Evolutionary conservation across 768 basidiomycete genomes (phyloP), one percentile per base, ranked within the genome.

Genomic region (Amanita exitialis): DNA sequence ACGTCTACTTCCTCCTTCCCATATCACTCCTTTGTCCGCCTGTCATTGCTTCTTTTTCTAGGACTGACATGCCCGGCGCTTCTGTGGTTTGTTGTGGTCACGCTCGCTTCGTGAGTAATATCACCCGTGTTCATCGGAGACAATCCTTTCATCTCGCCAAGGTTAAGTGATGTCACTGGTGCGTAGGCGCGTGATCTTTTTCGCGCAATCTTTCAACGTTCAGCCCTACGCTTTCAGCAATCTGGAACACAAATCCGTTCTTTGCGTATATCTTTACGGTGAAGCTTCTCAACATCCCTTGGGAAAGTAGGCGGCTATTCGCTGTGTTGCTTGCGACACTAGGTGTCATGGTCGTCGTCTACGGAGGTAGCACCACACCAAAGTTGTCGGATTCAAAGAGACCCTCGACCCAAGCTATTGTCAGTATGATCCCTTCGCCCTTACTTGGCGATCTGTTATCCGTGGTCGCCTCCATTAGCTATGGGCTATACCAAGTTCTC

Each of bases 201-300:
- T 27, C 34, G n/a, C 37, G 35, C 27, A 4, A 41, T 38, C n/a
- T 49, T 57, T 64, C 51, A 57, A 21, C 23, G 36, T n/a, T 37
- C 12, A 32, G 20, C 28, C 30, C 27, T 23, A 28, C 44, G 32
- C 9, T 44, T 45, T 51, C 30, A 44, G 80, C 81, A 16, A 79
- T 92, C 23, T 91, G 88, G 82, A 94, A 95, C 61, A 83, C 86
- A 6, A 89, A 87, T 59, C 85, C 89, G 0, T 93, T 97, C 69
- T 93, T 91, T 64, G 87, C 89, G 4, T 98, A 97, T 62, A 62
- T 91, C 23, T 78, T 97, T 62, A 78, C 83, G n/a, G 80, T 93
- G 54, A 78, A 78, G 57, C 58, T 91, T 2, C 81, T 83, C 54
- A 68, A 75, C 18, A 67, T 79, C 21, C 69, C 72, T 56, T 83